A percentile compares a stretch with the other conserved stretches of the same genome.
These are phyloP conservation scores for Oryza glumipatula DNA, from an alignment of 176 grass and related monocot genomes.

Conservation along the genomic window DNA sequence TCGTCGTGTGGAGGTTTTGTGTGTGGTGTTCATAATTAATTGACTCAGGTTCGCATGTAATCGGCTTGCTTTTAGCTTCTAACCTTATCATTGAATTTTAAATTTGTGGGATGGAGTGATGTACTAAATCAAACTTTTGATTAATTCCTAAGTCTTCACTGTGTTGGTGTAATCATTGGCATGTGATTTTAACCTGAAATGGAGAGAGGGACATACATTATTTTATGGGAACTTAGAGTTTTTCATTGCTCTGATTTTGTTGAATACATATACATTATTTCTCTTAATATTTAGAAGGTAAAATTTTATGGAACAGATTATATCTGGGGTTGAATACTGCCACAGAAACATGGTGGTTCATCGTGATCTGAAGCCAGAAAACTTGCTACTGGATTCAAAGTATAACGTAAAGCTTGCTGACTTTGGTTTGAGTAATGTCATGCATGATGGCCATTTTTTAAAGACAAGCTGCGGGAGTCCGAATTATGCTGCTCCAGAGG, in stretches of 20 bases:
- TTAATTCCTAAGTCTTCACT: neutral
- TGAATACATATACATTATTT: constrained; percentile 13
- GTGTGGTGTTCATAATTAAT: constrained; percentile 7
- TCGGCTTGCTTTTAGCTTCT: constrained; percentile 8
- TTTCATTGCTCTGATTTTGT: neutral
- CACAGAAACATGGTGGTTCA: constrained; percentile 99
- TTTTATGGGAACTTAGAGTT: neutral
- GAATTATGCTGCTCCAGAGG: constrained; percentile 99
- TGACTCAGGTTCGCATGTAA: neutral
- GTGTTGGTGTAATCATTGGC: neutral
- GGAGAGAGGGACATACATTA: neutral
- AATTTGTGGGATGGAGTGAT: neutral
- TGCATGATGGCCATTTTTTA: constrained; percentile 97
- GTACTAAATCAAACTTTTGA: neutral
- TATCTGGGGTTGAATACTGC: constrained; percentile 96
- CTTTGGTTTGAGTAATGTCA: constrained; percentile 98
- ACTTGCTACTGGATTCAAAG: constrained; percentile 93
- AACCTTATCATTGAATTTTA: neutral
- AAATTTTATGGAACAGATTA: constrained; percentile 65
- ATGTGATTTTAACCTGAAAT: constrained; percentile 17
- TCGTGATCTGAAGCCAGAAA: constrained; percentile 95
- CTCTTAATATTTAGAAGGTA: constrained; percentile 7
- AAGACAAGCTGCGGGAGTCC: constrained; percentile 99
- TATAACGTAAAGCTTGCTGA: constrained; percentile 95
- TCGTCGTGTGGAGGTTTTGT: neutral